Base-by-base conservation (phyloP, 2,329 filamentous ascomycete genomes). In the Talaromyces sp. region DNA sequence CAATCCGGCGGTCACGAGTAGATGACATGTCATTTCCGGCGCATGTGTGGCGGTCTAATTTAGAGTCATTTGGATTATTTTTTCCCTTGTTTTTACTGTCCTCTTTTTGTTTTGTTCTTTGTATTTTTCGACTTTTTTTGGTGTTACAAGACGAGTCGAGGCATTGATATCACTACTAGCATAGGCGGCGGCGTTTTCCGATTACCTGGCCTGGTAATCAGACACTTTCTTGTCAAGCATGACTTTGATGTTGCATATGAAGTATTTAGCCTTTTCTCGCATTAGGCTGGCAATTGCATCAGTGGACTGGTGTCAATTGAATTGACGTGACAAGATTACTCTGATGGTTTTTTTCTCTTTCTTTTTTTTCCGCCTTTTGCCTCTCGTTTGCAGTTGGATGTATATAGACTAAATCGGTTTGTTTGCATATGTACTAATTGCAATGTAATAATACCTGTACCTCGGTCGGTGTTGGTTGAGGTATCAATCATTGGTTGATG, bases 1-100 rank as follows among this genome's bases (percentile, higher is more conserved):
- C 43, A 24, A 13, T 74, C 78, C 19, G 54, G 54, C 41, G 35
- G 41, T 56, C 19, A 54, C n/a, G 49, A 60, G n/a, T 61, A 55
- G 54, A 24, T 4, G 11, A 46, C 2, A 19, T 46, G 21, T 41
- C 21, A 56, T 56, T 46, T 56, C 19, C 17, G 35, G 35, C 35
- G 35, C 35, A 38, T 4, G n/a, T 38, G 35, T 38, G 35, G 35
- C 35, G 14, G 35, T n/a, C 35, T 38, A 38, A 38, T 38, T 8
- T 38, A n/a, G 35, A n/a, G 9, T 46, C 9, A 46, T 46, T 46
- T 46, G 43, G 54, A 56, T 27, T 26, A 43, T n/a, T 27, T 29
- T n/a, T 43, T 10, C 21, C 3, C 24, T 14, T 56, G 24, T 49
- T 29, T 21, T 21, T 31, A 17, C 26, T 41, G 10, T 38, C 9